These are phyloP conservation scores for Kazachstania martiniae DNA, from an alignment of 805 yeast species.

Conservation along the genomic window DNA sequence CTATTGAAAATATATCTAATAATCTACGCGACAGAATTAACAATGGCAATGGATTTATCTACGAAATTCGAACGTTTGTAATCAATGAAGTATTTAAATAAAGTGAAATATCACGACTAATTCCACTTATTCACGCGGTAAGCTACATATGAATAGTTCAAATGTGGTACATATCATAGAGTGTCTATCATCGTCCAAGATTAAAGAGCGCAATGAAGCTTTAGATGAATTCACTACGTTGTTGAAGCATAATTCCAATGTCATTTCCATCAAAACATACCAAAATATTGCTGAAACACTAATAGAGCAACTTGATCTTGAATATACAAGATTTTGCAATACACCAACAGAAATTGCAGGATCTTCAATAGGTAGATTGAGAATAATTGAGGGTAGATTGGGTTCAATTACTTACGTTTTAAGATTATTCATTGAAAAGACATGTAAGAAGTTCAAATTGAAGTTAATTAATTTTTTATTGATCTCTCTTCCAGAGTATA, in stretches of 20 bases:
- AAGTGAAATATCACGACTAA: no score
- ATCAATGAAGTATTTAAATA: no score
- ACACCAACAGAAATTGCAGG: slow-evolving; percentile 12
- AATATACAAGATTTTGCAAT: slow-evolving; percentile 22
- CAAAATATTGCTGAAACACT: slow-evolving; percentile 18
- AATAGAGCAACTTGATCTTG: slow-evolving; percentile 27
- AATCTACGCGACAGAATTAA: no score
- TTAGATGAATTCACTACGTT: slow-evolving; percentile 30
- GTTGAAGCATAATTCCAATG: slow-evolving; percentile 14
- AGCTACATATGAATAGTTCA: slow-evolving; percentile 9
- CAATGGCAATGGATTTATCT: no score
- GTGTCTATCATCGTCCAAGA: slow-evolving; percentile 37
- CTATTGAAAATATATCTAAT: no score
- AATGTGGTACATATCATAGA: slow-evolving; percentile 7
- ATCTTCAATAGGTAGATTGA: slow-evolving; percentile 25
- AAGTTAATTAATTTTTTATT: slow-evolving; percentile 17
- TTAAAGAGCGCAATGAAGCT: slow-evolving; percentile 46
- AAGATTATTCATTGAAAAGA: slow-evolving; percentile 22
- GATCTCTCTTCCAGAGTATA: slow-evolving; percentile 16
- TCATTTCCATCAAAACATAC: slow-evolving; percentile 13
- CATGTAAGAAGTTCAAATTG: slow-evolving; percentile 14
- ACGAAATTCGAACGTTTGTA: no score
- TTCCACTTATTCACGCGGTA: no score
- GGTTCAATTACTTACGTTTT: slow-evolving; percentile 18
- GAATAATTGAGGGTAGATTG: slow-evolving; percentile 23